Percentiles rank a stretch among this genome's conserved stretches.
Evolutionary conservation across 1,284 basidiomycete genomes (phyloP).

Genomic region (Wallemia hederae): DNA sequence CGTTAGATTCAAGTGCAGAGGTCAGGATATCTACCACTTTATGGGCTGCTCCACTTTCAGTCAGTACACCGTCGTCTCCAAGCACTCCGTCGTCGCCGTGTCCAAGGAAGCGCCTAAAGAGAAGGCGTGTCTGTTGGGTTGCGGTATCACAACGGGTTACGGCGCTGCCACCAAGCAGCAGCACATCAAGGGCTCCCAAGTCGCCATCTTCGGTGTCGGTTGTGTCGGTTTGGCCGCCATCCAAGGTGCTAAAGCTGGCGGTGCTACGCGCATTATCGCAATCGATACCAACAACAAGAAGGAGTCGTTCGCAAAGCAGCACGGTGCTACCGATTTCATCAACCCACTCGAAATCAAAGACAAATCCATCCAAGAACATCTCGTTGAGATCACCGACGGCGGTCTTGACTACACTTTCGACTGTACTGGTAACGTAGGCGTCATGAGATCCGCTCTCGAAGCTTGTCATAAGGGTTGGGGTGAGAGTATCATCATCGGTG

Average conservation of each 20-base stretch:
- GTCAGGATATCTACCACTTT: slow-evolving; percentile 68
- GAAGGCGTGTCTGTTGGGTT: slow-evolving; percentile 69
- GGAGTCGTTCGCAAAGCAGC: slow-evolving; percentile 64
- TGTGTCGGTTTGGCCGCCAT: slow-evolving; percentile 86
- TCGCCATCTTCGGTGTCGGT: slow-evolving; percentile 84
- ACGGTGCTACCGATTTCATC: slow-evolving; percentile 90
- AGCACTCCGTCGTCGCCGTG: slow-evolving; percentile 83
- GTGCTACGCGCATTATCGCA: slow-evolving; percentile 66
- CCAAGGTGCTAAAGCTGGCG: slow-evolving; percentile 46
- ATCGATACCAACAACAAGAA: slow-evolving; percentile 69
- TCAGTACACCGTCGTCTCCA: slow-evolving; percentile 93
- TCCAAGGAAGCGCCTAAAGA: slow-evolving; percentile 62
- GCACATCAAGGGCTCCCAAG: slow-evolving; percentile 36
- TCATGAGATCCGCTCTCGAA: slow-evolving; percentile 87
- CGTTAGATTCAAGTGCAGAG: slow-evolving; percentile 68
- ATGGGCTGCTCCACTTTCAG: slow-evolving; percentile 98
- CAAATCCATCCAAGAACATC: slow-evolving; percentile 55
- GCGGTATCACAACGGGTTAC: slow-evolving; percentile 93
- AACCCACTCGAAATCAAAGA: slow-evolving; percentile 54
- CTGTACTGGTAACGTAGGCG: slow-evolving; percentile 75
- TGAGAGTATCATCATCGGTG: slow-evolving; percentile 75
- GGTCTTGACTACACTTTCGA: slow-evolving; percentile 95
- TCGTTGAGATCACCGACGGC: slow-evolving; percentile 82
- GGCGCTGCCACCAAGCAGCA: slow-evolving; percentile 45
- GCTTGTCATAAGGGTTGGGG: slow-evolving; percentile 99